Evolutionary conservation across 2,329 filamentous ascomycete genomes (phyloP), one percentile per base, ranked within the genome.

Genomic region (Aspergillus brunneoviolaceus): DNA sequence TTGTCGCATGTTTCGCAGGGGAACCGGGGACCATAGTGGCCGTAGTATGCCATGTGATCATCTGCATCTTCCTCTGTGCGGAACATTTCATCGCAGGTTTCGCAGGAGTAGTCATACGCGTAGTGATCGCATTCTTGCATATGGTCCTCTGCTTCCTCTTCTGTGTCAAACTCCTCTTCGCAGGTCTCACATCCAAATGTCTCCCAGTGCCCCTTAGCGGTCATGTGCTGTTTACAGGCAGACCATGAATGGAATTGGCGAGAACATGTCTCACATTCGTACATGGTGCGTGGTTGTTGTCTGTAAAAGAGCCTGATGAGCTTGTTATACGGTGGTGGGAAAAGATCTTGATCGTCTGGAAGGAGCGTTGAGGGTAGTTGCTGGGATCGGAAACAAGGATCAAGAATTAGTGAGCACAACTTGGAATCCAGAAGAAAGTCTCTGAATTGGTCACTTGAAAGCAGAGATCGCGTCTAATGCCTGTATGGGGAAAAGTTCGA

Each of bases 1-100:
- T 55, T 60, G 31, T 48, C 6, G 63, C 74, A 76, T 16, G 63
- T 72, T 60, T 76, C 68, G 59, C 74, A 77, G 0, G 39, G 5
- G 39, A n/a, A 16, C 16, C 7, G 14, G 16, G 39, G 39, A 45
- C 4, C 16, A 3, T 19, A 77, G 53, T 74, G 73, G 21, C 62
- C 63, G 7, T 42, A 47, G 3, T 25, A 45, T 27, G 59, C 56
- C 73, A 75, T 74, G 50, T 75, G 71, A 42, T 67, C 39, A 1
- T 72, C 58, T 6, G 64, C 65, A 11, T 53, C 63, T 3, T 49
- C 3, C 14, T 68, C 33, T 10, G 58, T 63, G 7, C 25, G 21
- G 7, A 54, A 54, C 33, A 47, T 45, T 11, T 29, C 14, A 3
- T 25, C n/a, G 33, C 51, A 54, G 45, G 51, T 54, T 16, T 54